Conservation (phyloP, 768 basidiomycete species). For the Kwoniella sp. region DNA sequence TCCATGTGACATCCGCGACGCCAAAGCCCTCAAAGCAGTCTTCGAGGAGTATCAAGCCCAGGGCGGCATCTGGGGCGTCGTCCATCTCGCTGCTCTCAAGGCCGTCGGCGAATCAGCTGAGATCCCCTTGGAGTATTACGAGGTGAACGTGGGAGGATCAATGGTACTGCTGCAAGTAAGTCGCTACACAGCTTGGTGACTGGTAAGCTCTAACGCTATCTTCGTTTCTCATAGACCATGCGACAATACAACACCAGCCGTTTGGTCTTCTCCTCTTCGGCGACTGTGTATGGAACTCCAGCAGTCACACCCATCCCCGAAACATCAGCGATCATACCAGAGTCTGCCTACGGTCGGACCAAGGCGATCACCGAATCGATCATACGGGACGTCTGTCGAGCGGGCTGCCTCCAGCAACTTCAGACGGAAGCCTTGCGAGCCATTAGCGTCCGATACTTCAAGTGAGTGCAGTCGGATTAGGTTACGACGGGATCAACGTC, state of each 20-base stretch:
- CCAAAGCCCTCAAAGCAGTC: constrained; percentile 70
- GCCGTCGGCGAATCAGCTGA: constrained; percentile 97
- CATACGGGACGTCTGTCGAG: constrained; percentile 75
- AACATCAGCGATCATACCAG: constrained; percentile 78
- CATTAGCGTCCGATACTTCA: constrained; percentile 93
- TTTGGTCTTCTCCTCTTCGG: constrained; percentile 95
- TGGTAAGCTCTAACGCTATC: not conserved
- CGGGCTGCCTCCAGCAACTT: constrained; percentile 11
- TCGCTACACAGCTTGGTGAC: constrained; percentile 1
- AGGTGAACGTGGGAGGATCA: constrained; percentile 89
- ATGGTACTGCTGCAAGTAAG: constrained; percentile 68
- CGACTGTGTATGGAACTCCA: constrained; percentile 95
- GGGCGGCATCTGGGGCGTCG: constrained; percentile 91
- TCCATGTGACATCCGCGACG: constrained; percentile 72
- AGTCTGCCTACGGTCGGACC: constrained; percentile 93
- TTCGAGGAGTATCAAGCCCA: constrained; percentile 77
- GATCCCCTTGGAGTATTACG: constrained; percentile 88
- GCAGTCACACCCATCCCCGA: constrained; percentile 91
- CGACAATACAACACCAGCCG: constrained; percentile 76
- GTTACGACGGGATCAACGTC: not conserved
- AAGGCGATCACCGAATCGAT: constrained; percentile 92
- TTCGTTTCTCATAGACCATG: constrained; percentile 64
- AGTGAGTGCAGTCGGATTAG: constrained; percentile 58
- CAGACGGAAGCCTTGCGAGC: constrained; percentile 55
- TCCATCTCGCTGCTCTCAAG: constrained; percentile 98